These are phyloP conservation scores for Hypomyces rosellus DNA, from an alignment of 2,329 filamentous ascomycete species.

Conservation along the genomic window DNA sequence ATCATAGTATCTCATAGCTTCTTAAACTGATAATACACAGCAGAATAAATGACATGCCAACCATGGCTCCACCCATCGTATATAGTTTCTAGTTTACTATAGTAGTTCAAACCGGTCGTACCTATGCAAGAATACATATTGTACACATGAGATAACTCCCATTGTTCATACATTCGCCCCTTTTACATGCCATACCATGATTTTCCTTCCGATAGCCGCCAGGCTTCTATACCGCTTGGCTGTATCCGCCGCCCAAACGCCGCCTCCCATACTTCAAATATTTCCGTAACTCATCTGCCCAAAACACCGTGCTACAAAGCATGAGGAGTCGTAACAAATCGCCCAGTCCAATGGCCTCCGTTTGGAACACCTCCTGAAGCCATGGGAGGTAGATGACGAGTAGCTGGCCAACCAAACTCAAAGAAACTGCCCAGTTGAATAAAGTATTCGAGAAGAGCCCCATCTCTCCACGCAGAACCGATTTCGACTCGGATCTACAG, in stretches of 20 bases:
- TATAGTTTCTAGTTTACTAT: not conserved
- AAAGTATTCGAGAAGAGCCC: slow-evolving; percentile 79
- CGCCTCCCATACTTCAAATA: slow-evolving; percentile 58
- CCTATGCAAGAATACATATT: slow-evolving; percentile 9
- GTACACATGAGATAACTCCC: not conserved
- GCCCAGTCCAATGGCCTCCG: slow-evolving; percentile 68
- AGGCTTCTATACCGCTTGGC: slow-evolving; percentile 50
- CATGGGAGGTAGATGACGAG: slow-evolving; percentile 93
- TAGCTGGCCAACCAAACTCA: slow-evolving; percentile 77
- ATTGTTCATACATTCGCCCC: too few relatives aligned
- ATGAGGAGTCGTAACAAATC: slow-evolving; percentile 69
- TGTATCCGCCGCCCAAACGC: slow-evolving; percentile 56
- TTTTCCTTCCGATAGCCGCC: too few relatives aligned
- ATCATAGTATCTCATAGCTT: too few relatives aligned
- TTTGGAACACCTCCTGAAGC: slow-evolving; percentile 92
- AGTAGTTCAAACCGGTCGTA: not conserved
- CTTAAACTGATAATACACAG: too few relatives aligned
- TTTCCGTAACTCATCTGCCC: slow-evolving; percentile 88
- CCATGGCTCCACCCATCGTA: too few relatives aligned
- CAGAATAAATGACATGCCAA: too few relatives aligned
- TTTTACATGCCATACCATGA: too few relatives aligned
- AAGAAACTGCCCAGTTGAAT: slow-evolving; percentile 92
- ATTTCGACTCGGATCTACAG: slow-evolving; percentile 88
- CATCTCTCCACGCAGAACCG: slow-evolving; percentile 78
- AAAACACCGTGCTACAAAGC: slow-evolving; percentile 86